Evolutionary conservation across 176 grass and related monocot species (phyloP), one percentile per base, ranked within the genome.

Genomic region (Hyparrhenia diplandra): DNA sequence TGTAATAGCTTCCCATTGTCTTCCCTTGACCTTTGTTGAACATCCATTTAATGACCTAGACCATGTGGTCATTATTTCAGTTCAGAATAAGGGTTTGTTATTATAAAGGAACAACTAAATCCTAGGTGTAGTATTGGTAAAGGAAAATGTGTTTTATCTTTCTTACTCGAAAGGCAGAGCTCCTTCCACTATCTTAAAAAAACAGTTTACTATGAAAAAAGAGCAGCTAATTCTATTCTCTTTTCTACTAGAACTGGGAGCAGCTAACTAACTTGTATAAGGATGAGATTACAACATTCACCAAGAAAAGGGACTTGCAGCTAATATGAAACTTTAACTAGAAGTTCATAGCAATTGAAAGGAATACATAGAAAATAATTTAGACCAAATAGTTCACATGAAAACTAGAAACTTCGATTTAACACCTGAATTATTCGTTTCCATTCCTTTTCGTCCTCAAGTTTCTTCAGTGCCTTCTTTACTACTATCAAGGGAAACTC

Each of bases 21-120:
- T 93, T 99, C 80, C 96, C 96, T 84, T 99, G 96, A 83, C 96
- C 96, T 90, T 99, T 99, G 76, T 90, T 93, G 71, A 99, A 87
- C 96, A 99, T 95, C 96, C 96, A 99, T 67, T 99, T 99, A 42
- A 95, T 90, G 69, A 99, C 90, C 96, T 99, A 85, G 21, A 83
- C 49, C 25, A 72, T 23, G 34, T 13, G 64, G 59, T 85, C 76
- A 89, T 12, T 64, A 10, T 71, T 5, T 17, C 55, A 23, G 28
- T 21, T 58, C 20, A 66, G 28, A 72, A 73, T 42, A 77, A 85
- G 13, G 17, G 3, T 67, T 54, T 78, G 42, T 45, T 60, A 55
- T 9, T 49, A 13, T 58, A 70, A 45, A 45, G 27, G 34, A 57
- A 3, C 14, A 64, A 17, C 20, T 62, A 75, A 70, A 70, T 73